Base-by-base conservation (phyloP, 768 basidiomycete genomes). In the Leucocoprinus birnbaumii region DNA sequence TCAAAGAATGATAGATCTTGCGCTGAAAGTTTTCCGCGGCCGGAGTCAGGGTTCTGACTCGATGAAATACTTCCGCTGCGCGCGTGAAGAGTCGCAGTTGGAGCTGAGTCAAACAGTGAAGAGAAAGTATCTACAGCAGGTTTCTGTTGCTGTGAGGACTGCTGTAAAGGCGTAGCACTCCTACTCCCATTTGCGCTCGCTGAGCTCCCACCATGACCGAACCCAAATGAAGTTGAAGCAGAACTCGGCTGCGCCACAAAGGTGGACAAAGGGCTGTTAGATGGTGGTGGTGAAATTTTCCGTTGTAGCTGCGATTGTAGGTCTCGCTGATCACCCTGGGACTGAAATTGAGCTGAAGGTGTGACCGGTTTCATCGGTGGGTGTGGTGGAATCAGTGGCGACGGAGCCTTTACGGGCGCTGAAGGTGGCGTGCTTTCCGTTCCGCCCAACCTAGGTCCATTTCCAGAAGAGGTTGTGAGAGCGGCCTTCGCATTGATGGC, bases 1-100 rank as follows among this genome's bases (percentile, higher is more conserved):
- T 94, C 91, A 65, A 94, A 94, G 68, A 94, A 94, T 16, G 86
- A 90, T 49, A 93, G 66, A 76, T 93, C 92, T 69, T 91, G 88
- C 2, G 89, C 91, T 3, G 86, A 88, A 48, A 93, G 67, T 3
- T 86, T 87, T 11, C 84, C 82, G 8, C 64, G 60, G 52, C 34
- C 42, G 25, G 58, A 61, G 9, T 62, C 55, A 4, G 63, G 44
- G 14, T 61, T 56, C 1, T 68, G 53, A 9, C 70, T 55, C 13
- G 68, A 57, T 19, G 65, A n/a, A n/a, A n/a, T 58, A 43, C 58
- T 55, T 42, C 18, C 46, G n/a, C 18, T 34, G 6, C 13, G 34
- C 35, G 63, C 51, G 22, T 48, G 51, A 2, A 67, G 63, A 14
- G 73, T 75, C 24, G 73, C 73, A 5, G 71, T 59, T 25, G 79